Base-by-base conservation (phyloP, 2,329 filamentous ascomycete genomes). In the Rhexocercosporidium sp. region DNA sequence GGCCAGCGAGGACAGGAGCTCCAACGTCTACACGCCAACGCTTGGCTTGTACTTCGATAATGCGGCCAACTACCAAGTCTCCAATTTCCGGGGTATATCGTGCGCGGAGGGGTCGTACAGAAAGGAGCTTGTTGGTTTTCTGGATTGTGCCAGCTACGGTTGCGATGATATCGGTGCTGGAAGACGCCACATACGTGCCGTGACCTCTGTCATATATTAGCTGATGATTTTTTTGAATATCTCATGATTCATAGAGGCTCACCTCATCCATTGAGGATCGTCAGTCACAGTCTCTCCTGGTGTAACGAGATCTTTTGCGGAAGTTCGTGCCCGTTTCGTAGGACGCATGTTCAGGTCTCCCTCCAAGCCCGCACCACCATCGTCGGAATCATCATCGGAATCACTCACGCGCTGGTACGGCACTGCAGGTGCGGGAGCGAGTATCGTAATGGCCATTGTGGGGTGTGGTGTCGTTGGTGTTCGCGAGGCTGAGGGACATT, bases 241-340 rank as follows among this genome's bases (percentile, higher is more conserved):
- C n/a, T n/a, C n/a, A n/a, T n/a, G n/a, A n/a, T n/a, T n/a, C n/a
- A n/a, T 14, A 20, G 18, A 53, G 18, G 71, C 82, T 62, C 80
- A 89, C 87, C 89, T 89, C 95, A 98, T 98, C 93, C 93, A 98
- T 83, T 97, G 94, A n/a, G 93, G 86, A 79, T 97, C 94, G 71
- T 90, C 87, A 12, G 95, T 97, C 74, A 98, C 92, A 68, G 91
- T 82, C 77, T 96, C 92, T 75, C 95, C 96, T 0, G 95, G 95
- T 0, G 94, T 97, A 73, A 97, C 90, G 72, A 97, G 91, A 41
- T 85, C 81, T 74, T 80, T 69, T 18, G 66, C 74, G 63, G 74
- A 75, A 62, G 72, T 73, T 59, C 77, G 75, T 39, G 78, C 77
- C 63, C 81, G 79, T 73, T 82, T 83, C 49, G 78, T 66, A 16